Base-by-base conservation (phyloP, 257 asterid species). In the Jacaranda mimosifolia region DNA sequence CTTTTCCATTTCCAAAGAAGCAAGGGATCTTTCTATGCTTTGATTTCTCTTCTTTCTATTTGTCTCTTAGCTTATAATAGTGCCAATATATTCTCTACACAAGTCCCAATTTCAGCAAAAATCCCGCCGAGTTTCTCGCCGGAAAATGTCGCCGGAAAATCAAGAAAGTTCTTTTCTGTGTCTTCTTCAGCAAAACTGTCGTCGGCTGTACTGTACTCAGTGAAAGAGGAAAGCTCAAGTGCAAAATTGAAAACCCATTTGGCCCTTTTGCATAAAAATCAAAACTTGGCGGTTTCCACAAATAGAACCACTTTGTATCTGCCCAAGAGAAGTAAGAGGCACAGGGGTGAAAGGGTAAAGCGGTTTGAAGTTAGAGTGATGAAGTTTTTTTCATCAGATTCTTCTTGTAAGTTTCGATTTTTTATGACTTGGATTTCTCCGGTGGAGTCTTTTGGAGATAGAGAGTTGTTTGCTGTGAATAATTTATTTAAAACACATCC, bases 381-480 rank as follows among this genome's bases (percentile, higher is more conserved):
- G 52, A 88, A 83, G 64, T 96, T 96, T 55, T 86, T 96, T 79
- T 74, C 88, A 17, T 71, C 79, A 9, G 40, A 79, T 82, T 75
- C 80, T 58, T 42, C 84, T 6, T 93, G 99, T 76, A 75, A 85
- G 87, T 73, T 74, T 53, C 83, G 90, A 0, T 89, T 91, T 45
- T 93, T 95, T 68, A 95, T 95, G 98, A 93, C 98, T 39, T 95
- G 99, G 99, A 88, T 95, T 52, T 87, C 97, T 48, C 63, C 94
- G 19, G 3, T 66, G 13, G 85, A 85, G 57, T 82, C 91, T 45
- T 90, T 93, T 60, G 91, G 97, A 4, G 87, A 45, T 3, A 91
- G 97, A 56, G 99, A 95, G 75, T 38, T 85, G 70, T 79, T 87
- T 48, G 75, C 91, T 14, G 43, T 90, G 1, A 88, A 72, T 72